Evolutionary conservation across 2,329 filamentous ascomycete genomes (phyloP), one percentile per base, ranked within the genome.

Genomic region (Zymoseptoria passerinii): DNA sequence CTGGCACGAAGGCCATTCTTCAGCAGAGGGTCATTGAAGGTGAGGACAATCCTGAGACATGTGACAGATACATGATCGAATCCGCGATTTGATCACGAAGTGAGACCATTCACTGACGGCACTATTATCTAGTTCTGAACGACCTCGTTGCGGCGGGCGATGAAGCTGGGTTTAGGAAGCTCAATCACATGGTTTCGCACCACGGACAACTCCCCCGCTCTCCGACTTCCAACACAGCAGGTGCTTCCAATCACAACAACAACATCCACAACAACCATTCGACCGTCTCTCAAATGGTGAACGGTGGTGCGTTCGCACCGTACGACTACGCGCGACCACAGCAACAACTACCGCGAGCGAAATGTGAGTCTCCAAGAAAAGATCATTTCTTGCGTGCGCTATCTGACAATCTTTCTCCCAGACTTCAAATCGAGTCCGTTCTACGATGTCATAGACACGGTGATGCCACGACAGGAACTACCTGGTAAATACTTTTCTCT

Each of bases 1-100:
- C 87, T 28, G 94, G 94, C 19, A 87, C 94, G 68, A 99, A 99
- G 78, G 83, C 85, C 35, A 83, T 88, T 49, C 78, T 97, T 60
- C 91, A 96, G 74, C 77, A 78, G 59, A 86, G 92, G 67, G 88
- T 96, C 61, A 83, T 87, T 63, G 78, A 83, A 59, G 83, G 94
- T 97, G 64, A 69, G 69, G 49, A 52, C n/a, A 40, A 23, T 18
- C 20, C 48, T 27, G 53, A 48, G 23, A 29, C 53, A 53, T 44
- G 57, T 18, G 54, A 28, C 20, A 53, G 23, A 28, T 13, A 18
- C 40, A 28, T 53, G 56, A 52, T 48, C 16, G 10, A 55, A 35
- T 48, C 9, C 13, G 2, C 27, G 29, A 16, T 20, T 52, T 35
- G 52, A 48, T 3, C 23, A 16, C 13, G 13, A 44, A 44, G 16